Percentiles rank a stretch among this genome's conserved stretches.
Evolutionary conservation across 805 yeast genomes (phyloP).

Genomic region (Zygotorulaspora danielsina): DNA sequence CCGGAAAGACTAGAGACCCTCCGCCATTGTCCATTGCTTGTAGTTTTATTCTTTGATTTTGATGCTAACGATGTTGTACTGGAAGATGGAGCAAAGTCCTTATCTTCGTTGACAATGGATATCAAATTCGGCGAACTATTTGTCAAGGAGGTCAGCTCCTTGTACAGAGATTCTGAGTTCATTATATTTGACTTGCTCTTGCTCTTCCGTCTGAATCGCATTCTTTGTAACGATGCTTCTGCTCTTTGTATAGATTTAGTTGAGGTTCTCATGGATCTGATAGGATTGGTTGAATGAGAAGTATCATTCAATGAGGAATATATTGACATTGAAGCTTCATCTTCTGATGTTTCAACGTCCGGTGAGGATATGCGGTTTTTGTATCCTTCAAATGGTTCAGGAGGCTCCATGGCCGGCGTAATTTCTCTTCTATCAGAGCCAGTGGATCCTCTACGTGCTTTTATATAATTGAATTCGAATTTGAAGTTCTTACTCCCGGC

Average conservation of each 20-base stretch:
- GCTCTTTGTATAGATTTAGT: constrained; percentile 57
- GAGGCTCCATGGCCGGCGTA: neutral
- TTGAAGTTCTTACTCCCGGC: constrained; percentile 30
- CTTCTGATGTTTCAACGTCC: constrained; percentile 41
- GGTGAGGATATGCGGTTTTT: constrained; percentile 11
- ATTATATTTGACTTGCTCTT: constrained; percentile 40
- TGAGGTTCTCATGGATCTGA: constrained; percentile 37
- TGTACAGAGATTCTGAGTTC: constrained; percentile 25
- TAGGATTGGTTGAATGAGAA: constrained; percentile 33
- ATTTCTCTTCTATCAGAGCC: constrained; percentile 7
- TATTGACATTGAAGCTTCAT: constrained; percentile 64
- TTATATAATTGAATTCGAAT: constrained; percentile 33
- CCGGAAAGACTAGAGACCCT: constrained; percentile 23
- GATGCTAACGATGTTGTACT: constrained; percentile 9
- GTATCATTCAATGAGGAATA: constrained; percentile 50
- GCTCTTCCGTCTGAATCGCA: constrained; percentile 54
- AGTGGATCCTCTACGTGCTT: constrained; percentile 9
- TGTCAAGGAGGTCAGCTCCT: constrained; percentile 24
- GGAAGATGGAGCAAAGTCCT: constrained; percentile 11
- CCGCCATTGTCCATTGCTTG: constrained; percentile 19
- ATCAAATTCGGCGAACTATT: constrained; percentile 35
- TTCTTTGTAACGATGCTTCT: constrained; percentile 58
- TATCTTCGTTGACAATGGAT: constrained; percentile 24
- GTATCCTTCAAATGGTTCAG: constrained; percentile 8
- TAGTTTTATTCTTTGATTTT: constrained; percentile 8